Evolutionary conservation across 179 eudicot species (phyloP), one percentile per base, ranked within the genome.

Genomic region (Nepenthes alata): DNA sequence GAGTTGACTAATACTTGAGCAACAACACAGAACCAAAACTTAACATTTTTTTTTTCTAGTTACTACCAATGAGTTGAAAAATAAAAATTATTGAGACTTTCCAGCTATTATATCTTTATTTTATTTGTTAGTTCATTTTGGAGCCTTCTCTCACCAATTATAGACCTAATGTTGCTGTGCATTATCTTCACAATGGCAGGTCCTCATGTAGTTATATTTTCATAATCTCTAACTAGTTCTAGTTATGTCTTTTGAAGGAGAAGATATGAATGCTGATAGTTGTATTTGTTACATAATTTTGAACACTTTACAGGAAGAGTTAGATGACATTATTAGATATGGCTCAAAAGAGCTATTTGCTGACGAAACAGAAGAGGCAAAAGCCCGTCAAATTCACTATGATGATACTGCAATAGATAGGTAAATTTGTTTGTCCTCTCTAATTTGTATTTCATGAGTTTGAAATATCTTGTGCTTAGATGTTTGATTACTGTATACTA

Each of bases 361-460:
- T 67, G 97, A 93, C 71, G 98, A 93, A 72, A 80, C 86, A 70
- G 98, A 93, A 45, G 98, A 93, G 70, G 89, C 83, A 37, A 93
- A 93, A 80, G 90, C 95, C 51, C 86, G 98, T 37, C 95, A 93
- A 75, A 93, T 93, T 67, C 98, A 89, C 75, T 93, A 93, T 73
- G 98, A 93, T 78, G 97, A 83, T 75, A 70, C 94, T 79, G 95
- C 97, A 63, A 89, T 93, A 53, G 95, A 89, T 58, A 79, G 90
- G 98, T 89, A 68, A 37, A 35, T 62, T 37, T 68, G 55, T 37
- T 25, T 45, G 50, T 36, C 57, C 35, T 70, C 6, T n/a, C 36
- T 58, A 53, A 11, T 50, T 57, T 25, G 0, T 14, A 25, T 6
- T 55, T 34, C 11, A 45, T 67, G 8, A 13, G 35, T 34, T 37